These are phyloP conservation scores for Globisporangium cystogenes DNA, from an alignment of 352 stramenopile species.

Conservation along the genomic window DNA sequence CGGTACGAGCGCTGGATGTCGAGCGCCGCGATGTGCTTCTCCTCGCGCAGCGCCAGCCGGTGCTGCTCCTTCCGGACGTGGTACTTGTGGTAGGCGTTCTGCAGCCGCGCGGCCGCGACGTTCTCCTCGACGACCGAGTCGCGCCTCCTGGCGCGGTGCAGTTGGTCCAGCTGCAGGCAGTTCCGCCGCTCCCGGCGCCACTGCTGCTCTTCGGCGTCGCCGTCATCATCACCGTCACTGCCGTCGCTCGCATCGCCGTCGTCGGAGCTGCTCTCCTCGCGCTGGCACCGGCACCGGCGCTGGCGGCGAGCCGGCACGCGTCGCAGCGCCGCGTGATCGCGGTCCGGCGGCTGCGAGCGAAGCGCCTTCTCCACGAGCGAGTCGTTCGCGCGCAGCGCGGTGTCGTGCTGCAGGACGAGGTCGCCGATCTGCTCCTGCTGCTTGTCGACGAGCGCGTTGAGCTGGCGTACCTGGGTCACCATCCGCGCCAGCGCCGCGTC, in stretches of 20 bases:
- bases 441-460: conserved; percentile 18
- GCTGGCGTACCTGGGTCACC: conserved; percentile 14
- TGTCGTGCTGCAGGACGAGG: conserved; percentile 9
- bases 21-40: conserved; percentile 45
- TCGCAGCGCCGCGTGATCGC: not conserved
- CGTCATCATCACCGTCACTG: conserved; percentile 1
- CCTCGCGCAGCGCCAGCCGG: conserved; percentile 28
- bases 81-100: conserved; percentile 58
- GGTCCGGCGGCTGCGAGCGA: not conserved
- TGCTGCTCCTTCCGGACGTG: conserved; percentile 47
- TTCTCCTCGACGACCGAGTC: conserved; percentile 44
- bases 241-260: not conserved
- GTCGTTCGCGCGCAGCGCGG: conserved; percentile 16
- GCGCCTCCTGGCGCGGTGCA: conserved; percentile 13
- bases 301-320: not conserved
- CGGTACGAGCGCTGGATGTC: conserved; percentile 67
- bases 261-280: not conserved
- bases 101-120: conserved; percentile 37
- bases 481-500: conserved; percentile 26
- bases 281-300: not conserved
- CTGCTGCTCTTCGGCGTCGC: conserved; percentile 25
- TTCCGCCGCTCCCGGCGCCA: conserved; percentile 30
- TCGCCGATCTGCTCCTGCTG: conserved; percentile 22
- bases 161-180: conserved; percentile 8
- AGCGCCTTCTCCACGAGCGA: conserved; percentile 13